Base-by-base conservation (phyloP, 1,139 yeast species). In the Geotrichum australiense region DNA sequence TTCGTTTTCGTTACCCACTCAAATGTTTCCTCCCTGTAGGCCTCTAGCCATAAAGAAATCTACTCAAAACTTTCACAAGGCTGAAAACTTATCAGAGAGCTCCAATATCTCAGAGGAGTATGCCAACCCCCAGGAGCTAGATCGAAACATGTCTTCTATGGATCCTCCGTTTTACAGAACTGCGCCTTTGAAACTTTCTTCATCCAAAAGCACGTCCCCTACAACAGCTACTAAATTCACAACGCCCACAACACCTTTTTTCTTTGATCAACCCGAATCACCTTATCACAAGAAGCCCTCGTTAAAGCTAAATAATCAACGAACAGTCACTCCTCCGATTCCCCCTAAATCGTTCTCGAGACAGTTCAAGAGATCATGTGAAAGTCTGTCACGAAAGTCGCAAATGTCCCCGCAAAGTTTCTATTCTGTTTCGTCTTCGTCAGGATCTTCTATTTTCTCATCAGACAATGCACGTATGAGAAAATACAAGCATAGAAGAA, bases 231-330 rank as follows among this genome's bases (percentile, higher is more conserved):
- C 23, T 14, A 18, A 15, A 20, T 20, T n/a, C 12, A 31, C 24
- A 6, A 31, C 35, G 7, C 35, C 35, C 19, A 31, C 35, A 4
- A 31, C 23, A 5, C 35, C 35, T 7, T 31, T n/a, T 16, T 31
- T 29, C 14, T 20, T 31, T 16, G 5, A 6, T 6, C 14, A 11
- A n/a, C 7, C 7, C 15, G 10, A 19, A 15, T 5, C 20, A 6
- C 32, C 32, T 8, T 5, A 20, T 14, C 12, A 11, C 32, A 8
- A 29, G 32, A 29, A 29, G 18, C 20, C 14, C 14, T 29, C n/a
- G n/a, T n/a, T n/a, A n/a, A n/a, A n/a, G n/a, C n/a, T n/a, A n/a
- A n/a, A n/a, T n/a, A n/a, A n/a, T n/a, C n/a, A n/a, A n/a, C n/a
- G n/a, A n/a, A n/a, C n/a, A n/a, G n/a, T n/a, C n/a, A n/a, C n/a